A percentile compares a stretch with the other conserved stretches of the same genome.
Conservation (phyloP, 2,329 filamentous ascomycete genomes). For the Ophiostoma himal-ulmi region DNA sequence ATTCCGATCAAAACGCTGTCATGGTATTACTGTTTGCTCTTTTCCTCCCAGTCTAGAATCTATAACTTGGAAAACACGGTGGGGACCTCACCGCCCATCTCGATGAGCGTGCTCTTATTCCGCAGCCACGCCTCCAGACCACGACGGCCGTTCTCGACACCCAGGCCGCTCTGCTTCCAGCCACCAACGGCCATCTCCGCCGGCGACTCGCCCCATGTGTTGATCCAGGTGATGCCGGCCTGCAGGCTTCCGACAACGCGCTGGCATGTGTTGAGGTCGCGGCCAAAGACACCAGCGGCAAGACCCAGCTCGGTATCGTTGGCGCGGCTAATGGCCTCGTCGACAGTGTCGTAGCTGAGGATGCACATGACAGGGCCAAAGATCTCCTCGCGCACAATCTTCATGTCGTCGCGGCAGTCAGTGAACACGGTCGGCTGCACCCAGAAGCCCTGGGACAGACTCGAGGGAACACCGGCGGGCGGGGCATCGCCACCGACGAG, state of each 20-base stretch:
- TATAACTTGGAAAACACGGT: constrained; percentile 69
- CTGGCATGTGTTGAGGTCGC: constrained; percentile 68
- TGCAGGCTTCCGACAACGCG: constrained; percentile 63
- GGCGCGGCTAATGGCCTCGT: constrained; percentile 65
- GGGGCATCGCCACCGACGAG: constrained; percentile 59
- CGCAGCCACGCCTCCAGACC: constrained; percentile 76
- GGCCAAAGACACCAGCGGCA: constrained; percentile 80
- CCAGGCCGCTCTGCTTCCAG: constrained; percentile 85
- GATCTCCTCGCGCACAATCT: constrained; percentile 74
- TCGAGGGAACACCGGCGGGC: constrained; percentile 44
- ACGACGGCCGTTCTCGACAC: constrained; percentile 76
- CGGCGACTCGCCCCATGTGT: constrained; percentile 87
- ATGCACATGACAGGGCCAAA: constrained; percentile 85
- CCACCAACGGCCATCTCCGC: constrained; percentile 90
- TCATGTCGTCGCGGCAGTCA: constrained; percentile 77
- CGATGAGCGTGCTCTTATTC: constrained; percentile 84
- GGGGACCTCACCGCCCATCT: constrained; percentile 65
- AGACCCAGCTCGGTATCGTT: constrained; percentile 74
- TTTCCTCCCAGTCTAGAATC: neutral
- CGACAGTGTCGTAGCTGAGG: constrained; percentile 63
- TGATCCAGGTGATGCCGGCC: constrained; percentile 86
- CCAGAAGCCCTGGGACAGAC: constrained; percentile 67
- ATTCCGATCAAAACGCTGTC: neutral
- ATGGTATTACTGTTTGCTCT: constrained; percentile 27
- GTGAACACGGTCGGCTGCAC: constrained; percentile 79